Evolutionary conservation across 345 rosid genomes (phyloP).

Genomic region (Heritiera littoralis): DNA sequence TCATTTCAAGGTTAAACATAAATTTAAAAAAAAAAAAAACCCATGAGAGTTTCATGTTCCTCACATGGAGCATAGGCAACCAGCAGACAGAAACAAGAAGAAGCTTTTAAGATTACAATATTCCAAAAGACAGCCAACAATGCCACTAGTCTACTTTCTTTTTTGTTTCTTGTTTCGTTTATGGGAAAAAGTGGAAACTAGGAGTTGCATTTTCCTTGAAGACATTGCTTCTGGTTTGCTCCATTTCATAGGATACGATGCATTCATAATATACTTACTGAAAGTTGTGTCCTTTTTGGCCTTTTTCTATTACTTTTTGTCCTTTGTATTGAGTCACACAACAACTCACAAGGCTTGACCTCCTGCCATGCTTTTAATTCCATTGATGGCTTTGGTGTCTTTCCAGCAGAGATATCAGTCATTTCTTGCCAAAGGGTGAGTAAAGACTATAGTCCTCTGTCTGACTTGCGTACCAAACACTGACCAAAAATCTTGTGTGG

Average conservation of each 20-base stretch:
- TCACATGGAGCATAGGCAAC: conserved; percentile 8
- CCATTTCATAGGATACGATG: not conserved
- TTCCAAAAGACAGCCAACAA: not conserved
- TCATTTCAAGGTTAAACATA: not conserved
- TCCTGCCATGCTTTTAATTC: not conserved
- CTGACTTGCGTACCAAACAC: not conserved
- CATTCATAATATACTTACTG: not conserved
- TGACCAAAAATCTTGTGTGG: not conserved
- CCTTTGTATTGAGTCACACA: not conserved
- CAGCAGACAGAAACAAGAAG: conserved; percentile 2
- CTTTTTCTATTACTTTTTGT: not conserved
- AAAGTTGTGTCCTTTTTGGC: not conserved
- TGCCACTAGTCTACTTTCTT: not conserved
- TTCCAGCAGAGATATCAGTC: not conserved
- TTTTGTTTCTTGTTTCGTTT: not conserved
- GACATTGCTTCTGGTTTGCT: conserved; percentile 7
- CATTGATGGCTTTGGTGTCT: not conserved
- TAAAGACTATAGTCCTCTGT: not conserved
- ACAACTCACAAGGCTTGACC: not conserved
- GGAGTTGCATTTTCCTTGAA: not conserved
- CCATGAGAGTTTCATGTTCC: not conserved
- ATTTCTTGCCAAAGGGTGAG: not conserved
- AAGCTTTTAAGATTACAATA: not conserved
- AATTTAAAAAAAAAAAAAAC: not conserved
- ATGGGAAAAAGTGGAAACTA: not conserved